Evolutionary conservation across 805 yeast genomes (phyloP).

Genomic region (Candida orba): DNA sequence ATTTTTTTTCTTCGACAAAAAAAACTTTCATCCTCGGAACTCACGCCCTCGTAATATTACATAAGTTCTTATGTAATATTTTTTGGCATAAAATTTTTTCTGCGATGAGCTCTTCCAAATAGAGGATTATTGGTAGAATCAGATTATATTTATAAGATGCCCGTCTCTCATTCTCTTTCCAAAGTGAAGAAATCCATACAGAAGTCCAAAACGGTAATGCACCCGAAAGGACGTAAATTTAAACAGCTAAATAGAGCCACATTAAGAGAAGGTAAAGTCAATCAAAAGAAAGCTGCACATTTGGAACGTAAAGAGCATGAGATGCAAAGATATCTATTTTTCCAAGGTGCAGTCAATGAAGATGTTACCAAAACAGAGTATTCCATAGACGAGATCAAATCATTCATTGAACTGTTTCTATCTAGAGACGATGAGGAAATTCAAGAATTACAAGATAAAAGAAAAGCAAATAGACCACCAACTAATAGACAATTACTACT

Average conservation of each 20-base stretch:
- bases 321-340: conserved; percentile 46
- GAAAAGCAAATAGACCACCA: conserved; percentile 88
- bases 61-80: too few species aligned
- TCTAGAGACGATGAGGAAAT: conserved; percentile 72
- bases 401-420: conserved; percentile 54
- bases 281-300: conserved; percentile 48
- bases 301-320: conserved; percentile 55
- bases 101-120: conserved; percentile 2
- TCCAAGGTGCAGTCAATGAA: conserved; percentile 50
- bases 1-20: too few species aligned
- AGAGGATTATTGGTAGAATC: background rate
- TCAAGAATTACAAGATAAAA: conserved; percentile 45
- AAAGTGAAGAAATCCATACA: conserved; percentile 58
- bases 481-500: conserved; percentile 60
- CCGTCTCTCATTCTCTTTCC: conserved; percentile 56
- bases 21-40: too few species aligned
- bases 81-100: conserved; percentile 1
- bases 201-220: conserved; percentile 52
- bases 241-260: conserved; percentile 83
- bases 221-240: conserved; percentile 86
- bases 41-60: too few species aligned
- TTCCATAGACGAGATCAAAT: conserved; percentile 49
- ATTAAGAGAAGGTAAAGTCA: conserved; percentile 68
- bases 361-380: conserved; percentile 36
- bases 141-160: conserved; percentile 32